Evolutionary conservation across 1,284 basidiomycete genomes (phyloP).

Genomic region (Cutaneotrichosporon sp.): DNA sequence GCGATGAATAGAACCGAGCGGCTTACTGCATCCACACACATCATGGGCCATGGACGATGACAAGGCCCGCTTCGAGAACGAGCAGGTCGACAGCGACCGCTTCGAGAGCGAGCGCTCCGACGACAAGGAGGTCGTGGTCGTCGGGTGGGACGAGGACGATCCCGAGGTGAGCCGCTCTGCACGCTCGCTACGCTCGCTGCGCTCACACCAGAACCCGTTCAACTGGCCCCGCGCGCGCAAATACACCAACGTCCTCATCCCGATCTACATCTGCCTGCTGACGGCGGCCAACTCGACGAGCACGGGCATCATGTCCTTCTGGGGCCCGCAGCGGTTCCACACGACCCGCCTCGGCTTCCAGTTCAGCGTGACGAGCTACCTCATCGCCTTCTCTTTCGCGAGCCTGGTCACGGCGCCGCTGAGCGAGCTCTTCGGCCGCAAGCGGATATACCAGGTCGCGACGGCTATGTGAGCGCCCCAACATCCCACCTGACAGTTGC

Average conservation of each 20-base stretch:
- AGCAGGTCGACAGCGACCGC: no score
- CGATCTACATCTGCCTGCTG: conserved; percentile 32
- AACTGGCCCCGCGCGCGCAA: conserved; percentile 36
- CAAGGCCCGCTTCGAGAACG: no score
- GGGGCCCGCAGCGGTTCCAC: conserved; percentile 34
- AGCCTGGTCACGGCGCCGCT: conserved; percentile 45
- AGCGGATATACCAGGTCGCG: conserved; percentile 42
- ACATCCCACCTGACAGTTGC: no score
- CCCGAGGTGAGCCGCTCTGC: neutral
- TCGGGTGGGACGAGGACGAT: neutral
- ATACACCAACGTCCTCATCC: conserved; percentile 28
- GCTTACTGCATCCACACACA: neutral
- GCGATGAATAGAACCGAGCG: no score
- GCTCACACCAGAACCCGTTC: conserved; percentile 38
- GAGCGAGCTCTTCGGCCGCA: conserved; percentile 44
- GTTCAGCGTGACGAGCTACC: conserved; percentile 30
- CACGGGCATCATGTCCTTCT: conserved; percentile 29
- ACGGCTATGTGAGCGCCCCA: no score
- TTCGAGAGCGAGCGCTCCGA: neutral
- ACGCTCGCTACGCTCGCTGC: no score
- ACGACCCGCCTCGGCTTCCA: conserved; percentile 31
- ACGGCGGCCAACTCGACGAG: conserved; percentile 31
- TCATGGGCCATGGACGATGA: neutral
- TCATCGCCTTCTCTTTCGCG: conserved; percentile 40
- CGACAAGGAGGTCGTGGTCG: neutral